These are phyloP conservation scores for Acanthamoeba sp. DNA, from an alignment of 208 protist species.

Conservation along the genomic window DNA sequence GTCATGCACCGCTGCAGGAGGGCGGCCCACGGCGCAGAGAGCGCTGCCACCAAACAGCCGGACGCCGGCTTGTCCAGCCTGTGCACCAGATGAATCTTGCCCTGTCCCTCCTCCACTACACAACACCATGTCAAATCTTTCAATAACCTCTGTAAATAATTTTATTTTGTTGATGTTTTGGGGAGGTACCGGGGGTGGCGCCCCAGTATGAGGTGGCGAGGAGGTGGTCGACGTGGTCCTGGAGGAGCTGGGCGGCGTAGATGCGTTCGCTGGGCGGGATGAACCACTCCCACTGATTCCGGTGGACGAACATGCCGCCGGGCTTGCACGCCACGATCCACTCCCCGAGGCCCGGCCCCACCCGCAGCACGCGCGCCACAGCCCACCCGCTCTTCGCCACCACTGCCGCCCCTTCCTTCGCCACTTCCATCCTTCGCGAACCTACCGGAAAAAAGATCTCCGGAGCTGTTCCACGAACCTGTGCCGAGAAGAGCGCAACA, in stretches of 20 bases:
- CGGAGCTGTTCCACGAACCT: too few species aligned
- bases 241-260: conserved; percentile 10
- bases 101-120: neutral
- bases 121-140: neutral
- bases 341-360: neutral
- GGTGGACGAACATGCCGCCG: neutral
- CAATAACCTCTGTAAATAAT: neutral
- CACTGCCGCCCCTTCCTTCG: neutral
- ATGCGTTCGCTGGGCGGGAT: neutral
- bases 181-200: neutral
- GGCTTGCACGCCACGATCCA: neutral
- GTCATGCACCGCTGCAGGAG: conserved; percentile 36
- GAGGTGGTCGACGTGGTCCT: conserved; percentile 25
- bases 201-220: neutral
- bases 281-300: conserved; percentile 20
- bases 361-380: neutral
- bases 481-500: too few species aligned
- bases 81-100: conserved; percentile 34
- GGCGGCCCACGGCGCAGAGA: neutral
- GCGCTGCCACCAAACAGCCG: conserved; percentile 7
- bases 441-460: too few species aligned
- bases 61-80: conserved; percentile 20
- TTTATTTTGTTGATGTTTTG: neutral
- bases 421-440: neutral
- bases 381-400: neutral